phyloP scores from a whole-genome alignment of 2,329 filamentous ascomycete species.

The Apiospora saccharicola region DNA sequence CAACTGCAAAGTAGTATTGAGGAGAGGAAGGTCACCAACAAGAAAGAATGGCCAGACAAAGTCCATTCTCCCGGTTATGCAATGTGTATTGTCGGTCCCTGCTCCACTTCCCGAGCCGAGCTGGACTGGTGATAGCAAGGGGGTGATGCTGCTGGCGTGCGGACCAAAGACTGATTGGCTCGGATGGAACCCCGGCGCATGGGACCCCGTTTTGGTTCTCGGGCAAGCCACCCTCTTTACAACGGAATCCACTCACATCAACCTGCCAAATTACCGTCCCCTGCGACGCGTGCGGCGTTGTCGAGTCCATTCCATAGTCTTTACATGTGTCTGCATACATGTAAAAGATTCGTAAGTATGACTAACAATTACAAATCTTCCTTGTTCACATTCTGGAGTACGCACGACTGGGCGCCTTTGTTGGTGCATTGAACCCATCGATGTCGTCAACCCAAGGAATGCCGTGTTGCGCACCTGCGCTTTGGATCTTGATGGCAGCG shows the following conservation, averaged over 20 bases:
- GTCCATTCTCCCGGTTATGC: neutral
- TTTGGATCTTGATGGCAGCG: neutral
- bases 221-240: neutral
- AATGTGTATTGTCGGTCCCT: neutral
- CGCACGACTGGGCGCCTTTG: neutral
- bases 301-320: neutral
- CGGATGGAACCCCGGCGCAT: neutral
- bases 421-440: neutral
- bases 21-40: neutral
- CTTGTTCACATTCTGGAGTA: neutral
- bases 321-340: neutral
- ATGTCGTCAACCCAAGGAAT: neutral
- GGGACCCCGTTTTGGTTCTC: neutral
- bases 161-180: neutral
- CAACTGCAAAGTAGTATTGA: neutral
- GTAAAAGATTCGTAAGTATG: too few species aligned
- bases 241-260: neutral
- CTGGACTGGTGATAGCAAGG: neutral
- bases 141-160: neutral
- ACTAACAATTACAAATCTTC: neutral
- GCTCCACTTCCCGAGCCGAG: conserved; percentile 4
- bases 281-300: neutral
- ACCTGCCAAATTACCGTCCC: neutral
- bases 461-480: neutral
- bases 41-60: neutral